Base-by-base conservation (phyloP, 2,329 filamentous ascomycete genomes). In the Didymosphaeria variabile region DNA sequence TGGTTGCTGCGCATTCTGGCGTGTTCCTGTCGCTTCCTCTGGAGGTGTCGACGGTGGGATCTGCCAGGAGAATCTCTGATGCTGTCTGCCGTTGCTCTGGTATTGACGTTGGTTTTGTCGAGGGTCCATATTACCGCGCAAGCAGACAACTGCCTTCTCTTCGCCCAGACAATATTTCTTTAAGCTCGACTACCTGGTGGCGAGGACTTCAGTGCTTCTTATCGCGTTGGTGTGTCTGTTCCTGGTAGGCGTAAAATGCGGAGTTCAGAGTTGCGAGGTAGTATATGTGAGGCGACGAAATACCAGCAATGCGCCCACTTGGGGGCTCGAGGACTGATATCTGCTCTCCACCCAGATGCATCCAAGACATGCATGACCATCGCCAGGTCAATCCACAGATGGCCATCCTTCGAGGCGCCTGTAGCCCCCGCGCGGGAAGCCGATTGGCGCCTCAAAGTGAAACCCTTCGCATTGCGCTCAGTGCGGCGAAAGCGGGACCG, bases 31-130 rank as follows among this genome's bases (percentile, higher is more conserved):
- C 23, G 67, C 62, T 59, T 61, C 61, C 32, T 73, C 72, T 38
- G 62, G 60, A 23, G 66, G 59, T 21, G 59, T 58, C 12, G 67
- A 59, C 15, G 64, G 57, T 23, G 72, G 70, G 2, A 64, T 64
- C 58, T 77, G 75, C 75, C 75, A 77, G 51, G 75, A 77, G 62
- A 77, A 77, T 50, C 75, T 66, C 53, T 70, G 67, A 55, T 73
- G 61, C 50, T 62, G 57, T 21, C 40, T 56, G 23, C 59, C 56
- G 13, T 36, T 12, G 15, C 52, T 49, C n/a, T 60, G 45, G 21
- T 42, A 63, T 51, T 68, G 68, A 47, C 50, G 67, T 54, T 63
- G 61, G 50, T 70, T 63, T 31, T 70, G 67, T 60, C 67, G 64
- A 55, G 62, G 61, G 36, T 76, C 68, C 72, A 73, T 74, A 29